Base-by-base conservation (phyloP, 1,139 yeast genomes). In the Lodderomyces orthopsilosis region DNA sequence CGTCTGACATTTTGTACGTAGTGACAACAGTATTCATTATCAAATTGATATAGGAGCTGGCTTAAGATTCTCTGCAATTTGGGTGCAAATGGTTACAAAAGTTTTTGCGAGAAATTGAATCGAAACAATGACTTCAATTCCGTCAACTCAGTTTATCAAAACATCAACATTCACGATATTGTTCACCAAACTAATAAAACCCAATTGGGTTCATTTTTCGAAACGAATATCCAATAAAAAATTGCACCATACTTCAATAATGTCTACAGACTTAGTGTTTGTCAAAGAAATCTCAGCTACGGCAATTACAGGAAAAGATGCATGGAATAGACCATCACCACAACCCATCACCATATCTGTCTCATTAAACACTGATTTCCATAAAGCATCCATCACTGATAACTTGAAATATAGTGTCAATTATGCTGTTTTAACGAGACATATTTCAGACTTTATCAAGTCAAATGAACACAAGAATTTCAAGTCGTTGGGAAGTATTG, bases 341-440 rank as follows among this genome's bases (percentile, higher is more conserved):
- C 95, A 87, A 57, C 91, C 91, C 6, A 74, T 87, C 19, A 61
- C 68, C 6, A 70, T 87, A 9, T 75, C 84, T 3, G 69, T 86
- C 19, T 70, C 74, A 44, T 71, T 89, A 48, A 68, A 69, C 35
- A 87, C 96, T 0, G 82, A 84, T 56, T 86, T 90, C 54, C 72
- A 77, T 28, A 69, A 75, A 46, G 91, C 96, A 6, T 82, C 93
- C 9, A 66, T 68, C 12, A 79, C 84, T 0, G 98, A 91, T 61
- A 90, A 89, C 58, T 70, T 91, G 53, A 78, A 80, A 46, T 81
- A 85, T 57, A 85, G 96, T 5, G 75, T 91, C 51, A 91, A 90
- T 62, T 91, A 91, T 63, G 97, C 96, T 1, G 91, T 83, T 10
- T 77, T 91, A 12, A 80, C 91, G 2, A 70, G 89, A 42, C 79